phyloP scores from a whole-genome alignment of 2,329 filamentous ascomycete genomes.

The Aspergillus japonicus region DNA sequence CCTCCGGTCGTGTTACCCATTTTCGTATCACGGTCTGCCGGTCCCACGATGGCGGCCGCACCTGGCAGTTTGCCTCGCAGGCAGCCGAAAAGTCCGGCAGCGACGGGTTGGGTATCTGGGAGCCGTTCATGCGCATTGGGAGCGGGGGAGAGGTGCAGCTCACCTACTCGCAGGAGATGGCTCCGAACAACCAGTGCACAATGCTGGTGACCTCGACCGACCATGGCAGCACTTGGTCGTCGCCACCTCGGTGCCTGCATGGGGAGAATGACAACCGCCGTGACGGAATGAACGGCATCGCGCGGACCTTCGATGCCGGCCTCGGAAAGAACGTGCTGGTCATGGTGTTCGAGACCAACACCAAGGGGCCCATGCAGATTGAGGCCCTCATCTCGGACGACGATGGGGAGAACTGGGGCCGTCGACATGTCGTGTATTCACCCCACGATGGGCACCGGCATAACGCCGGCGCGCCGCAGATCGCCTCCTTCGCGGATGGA shows the following conservation, averaged over 20 bases:
- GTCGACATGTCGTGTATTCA: constrained; percentile 44
- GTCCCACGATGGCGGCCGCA: constrained; percentile 45
- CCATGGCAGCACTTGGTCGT: constrained; percentile 45
- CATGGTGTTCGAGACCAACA: constrained; percentile 50
- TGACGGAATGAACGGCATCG: constrained; percentile 48
- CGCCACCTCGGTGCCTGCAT: constrained; percentile 42
- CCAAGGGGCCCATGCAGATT: constrained; percentile 42
- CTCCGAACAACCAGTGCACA: constrained; percentile 49
- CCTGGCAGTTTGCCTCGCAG: constrained; percentile 47
- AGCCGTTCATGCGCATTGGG: constrained; percentile 50
- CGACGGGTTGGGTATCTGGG: constrained; percentile 44
- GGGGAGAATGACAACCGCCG: constrained; percentile 39
- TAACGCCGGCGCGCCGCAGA: constrained; percentile 49
- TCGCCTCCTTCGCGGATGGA: constrained; percentile 42
- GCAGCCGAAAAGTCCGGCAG: constrained; percentile 43
- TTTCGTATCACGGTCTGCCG: constrained; percentile 54
- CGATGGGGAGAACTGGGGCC: constrained; percentile 42
- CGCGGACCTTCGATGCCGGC: constrained; percentile 27
- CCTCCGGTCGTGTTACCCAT: constrained; percentile 35
- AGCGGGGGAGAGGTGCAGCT: constrained; percentile 41
- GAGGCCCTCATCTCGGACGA: constrained; percentile 49
- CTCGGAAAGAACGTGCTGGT: constrained; percentile 40
- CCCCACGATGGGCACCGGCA: constrained; percentile 30
- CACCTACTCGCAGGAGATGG: constrained; percentile 50
- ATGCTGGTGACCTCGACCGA: constrained; percentile 49